These are phyloP conservation scores for Elymus sibiricus DNA, from an alignment of 176 grass and related monocot species.

Conservation along the genomic window DNA sequence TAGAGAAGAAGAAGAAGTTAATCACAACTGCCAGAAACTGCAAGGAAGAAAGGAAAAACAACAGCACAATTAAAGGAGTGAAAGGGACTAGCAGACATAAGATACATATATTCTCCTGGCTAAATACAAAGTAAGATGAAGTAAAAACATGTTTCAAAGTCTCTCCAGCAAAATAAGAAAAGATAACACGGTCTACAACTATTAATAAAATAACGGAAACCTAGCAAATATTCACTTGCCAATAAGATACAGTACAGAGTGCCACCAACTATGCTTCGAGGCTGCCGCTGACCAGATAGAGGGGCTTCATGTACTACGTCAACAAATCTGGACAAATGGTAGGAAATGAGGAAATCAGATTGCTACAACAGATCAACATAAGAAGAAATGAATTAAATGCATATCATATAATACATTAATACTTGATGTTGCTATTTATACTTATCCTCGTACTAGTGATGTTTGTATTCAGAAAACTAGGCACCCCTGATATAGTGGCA, in stretches of 20 bases:
- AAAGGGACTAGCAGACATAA: neutral
- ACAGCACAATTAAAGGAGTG: neutral
- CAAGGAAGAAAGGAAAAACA: neutral
- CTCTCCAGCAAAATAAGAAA: neutral
- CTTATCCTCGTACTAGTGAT: neutral
- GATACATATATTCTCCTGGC: neutral
- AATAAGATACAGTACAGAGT: conserved; percentile 59
- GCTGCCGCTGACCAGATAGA: conserved; percentile 52
- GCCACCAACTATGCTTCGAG: conserved; percentile 44
- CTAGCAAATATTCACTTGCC: conserved; percentile 51
- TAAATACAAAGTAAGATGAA: neutral
- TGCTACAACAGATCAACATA: conserved; percentile 4
- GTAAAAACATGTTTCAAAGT: neutral
- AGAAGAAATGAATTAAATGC: neutral
- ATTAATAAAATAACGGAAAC: conserved; percentile 6
- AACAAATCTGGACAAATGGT: conserved; percentile 43
- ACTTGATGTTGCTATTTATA: neutral
- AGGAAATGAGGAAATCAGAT: neutral
- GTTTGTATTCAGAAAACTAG: neutral
- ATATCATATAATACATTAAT: neutral
- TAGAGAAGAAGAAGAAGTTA: conserved; percentile 37
- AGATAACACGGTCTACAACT: neutral
- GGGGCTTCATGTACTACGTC: conserved; percentile 60
- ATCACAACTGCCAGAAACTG: neutral
- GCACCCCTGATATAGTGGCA: neutral